Conservation (phyloP, 2,329 filamentous ascomycete genomes). For the Pseudogymnoascus sp. region DNA sequence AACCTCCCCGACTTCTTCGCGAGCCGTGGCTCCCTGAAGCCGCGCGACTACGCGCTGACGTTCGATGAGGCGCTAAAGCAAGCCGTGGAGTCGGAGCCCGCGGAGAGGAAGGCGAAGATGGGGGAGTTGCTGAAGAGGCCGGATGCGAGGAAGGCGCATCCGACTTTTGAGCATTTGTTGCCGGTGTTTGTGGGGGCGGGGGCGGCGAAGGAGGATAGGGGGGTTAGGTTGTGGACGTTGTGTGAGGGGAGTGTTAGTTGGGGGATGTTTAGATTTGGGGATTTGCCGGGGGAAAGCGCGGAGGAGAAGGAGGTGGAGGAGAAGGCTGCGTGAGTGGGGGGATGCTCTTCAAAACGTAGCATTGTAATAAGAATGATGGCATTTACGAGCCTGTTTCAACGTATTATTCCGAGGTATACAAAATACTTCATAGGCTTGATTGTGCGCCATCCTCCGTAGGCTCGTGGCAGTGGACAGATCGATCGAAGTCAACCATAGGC, state of each 20-base stretch:
- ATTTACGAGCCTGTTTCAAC: not conserved
- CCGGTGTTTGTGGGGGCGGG: constrained; percentile 53
- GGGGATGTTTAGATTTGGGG: constrained; percentile 45
- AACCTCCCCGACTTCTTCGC: constrained; percentile 53
- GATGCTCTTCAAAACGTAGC: constrained; percentile 36
- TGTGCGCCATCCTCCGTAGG: no score
- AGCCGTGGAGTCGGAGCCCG: constrained; percentile 37
- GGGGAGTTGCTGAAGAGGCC: constrained; percentile 38
- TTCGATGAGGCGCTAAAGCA: constrained; percentile 54
- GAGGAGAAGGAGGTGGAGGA: not conserved
- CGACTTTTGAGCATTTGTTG: constrained; percentile 55
- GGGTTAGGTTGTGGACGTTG: constrained; percentile 38
- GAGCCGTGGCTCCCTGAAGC: constrained; percentile 36
- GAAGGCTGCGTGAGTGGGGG: not conserved
- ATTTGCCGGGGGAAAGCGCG: constrained; percentile 6
- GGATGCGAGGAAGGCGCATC: constrained; percentile 55
- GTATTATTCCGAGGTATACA: not conserved
- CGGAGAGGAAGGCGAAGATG: constrained; percentile 37
- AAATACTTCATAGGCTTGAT: no score
- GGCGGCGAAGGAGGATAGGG: constrained; percentile 43
- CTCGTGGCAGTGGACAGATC: no score
- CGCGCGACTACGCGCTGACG: constrained; percentile 49
- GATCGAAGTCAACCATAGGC: no score
- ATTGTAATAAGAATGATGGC: constrained; percentile 63
- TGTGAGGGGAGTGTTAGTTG: constrained; percentile 46